Conservation (phyloP, 176 grass and related monocot species). For the Bonia amplexicaulis region DNA sequence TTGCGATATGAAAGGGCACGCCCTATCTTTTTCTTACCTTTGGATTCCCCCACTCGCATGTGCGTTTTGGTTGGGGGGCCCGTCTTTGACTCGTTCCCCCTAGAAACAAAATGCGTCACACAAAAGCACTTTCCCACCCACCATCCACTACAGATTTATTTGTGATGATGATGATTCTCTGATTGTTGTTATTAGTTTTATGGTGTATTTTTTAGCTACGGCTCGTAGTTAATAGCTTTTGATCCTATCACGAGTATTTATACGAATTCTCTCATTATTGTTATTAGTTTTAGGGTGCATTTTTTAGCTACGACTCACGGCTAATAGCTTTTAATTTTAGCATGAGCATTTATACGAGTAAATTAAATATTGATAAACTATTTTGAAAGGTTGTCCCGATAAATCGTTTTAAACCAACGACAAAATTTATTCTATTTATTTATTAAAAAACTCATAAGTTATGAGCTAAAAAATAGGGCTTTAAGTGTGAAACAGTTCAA, state of each 20-base stretch:
- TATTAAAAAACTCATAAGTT: too few species aligned
- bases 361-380: too few species aligned
- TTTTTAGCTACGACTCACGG: too few species aligned
- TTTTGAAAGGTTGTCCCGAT: too few species aligned
- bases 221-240: too few species aligned
- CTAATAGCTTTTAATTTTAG: too few species aligned
- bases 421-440: too few species aligned
- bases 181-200: neutral
- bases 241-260: too few species aligned
- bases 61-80: slow-evolving; percentile 31
- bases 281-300: neutral
- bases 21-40: neutral
- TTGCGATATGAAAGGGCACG: neutral
- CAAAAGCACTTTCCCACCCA: slow-evolving; percentile 22
- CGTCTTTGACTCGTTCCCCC: slow-evolving; percentile 33
- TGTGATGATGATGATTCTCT: neutral
- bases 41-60: slow-evolving; percentile 23
- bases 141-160: slow-evolving; percentile 23
- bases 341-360: too few species aligned
- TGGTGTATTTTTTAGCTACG: too few species aligned
- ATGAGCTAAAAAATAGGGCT: too few species aligned
- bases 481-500: neutral
- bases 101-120: neutral
- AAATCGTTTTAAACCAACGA: too few species aligned
- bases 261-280: neutral